Evolutionary conservation across 371 early-diverging fungal genomes (phyloP).

Genomic region (Mortierella sp.): DNA sequence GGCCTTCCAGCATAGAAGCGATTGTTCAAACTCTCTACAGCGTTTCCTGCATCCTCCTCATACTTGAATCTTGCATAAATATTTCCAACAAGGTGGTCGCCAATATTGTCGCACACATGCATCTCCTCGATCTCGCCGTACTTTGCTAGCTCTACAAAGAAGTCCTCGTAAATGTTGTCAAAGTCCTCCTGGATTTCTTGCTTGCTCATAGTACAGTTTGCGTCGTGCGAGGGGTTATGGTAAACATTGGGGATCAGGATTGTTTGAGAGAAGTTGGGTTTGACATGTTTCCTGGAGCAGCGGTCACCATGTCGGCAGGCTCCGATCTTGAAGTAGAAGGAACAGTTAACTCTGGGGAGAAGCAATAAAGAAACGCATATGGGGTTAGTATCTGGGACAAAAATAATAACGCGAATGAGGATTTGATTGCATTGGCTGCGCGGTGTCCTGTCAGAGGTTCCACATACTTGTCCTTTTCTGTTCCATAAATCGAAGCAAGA

Average conservation of each 20-base stretch:
- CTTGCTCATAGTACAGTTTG: constrained; percentile 74
- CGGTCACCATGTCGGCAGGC: constrained; percentile 98
- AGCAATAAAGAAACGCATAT: constrained; percentile 1
- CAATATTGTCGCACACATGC: constrained; percentile 98
- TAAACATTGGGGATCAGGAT: constrained; percentile 96
- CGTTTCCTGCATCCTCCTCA: constrained; percentile 95
- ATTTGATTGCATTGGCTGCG: not conserved
- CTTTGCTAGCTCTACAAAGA: constrained; percentile 95
- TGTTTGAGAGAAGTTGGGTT: constrained; percentile 96
- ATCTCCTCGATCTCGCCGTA: constrained; percentile 97
- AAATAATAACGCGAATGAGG: not conserved
- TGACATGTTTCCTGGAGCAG: constrained; percentile 97
- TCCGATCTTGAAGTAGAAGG: constrained; percentile 99
- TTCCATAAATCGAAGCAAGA: constrained; percentile 94
- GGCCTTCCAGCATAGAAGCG: constrained; percentile 96
- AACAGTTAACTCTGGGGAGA: constrained; percentile 91
- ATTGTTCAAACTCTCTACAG: constrained; percentile 91
- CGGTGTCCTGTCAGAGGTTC: not conserved
- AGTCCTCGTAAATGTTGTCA: constrained; percentile 97
- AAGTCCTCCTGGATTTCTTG: constrained; percentile 92
- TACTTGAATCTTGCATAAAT: constrained; percentile 94
- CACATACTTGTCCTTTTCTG: constrained; percentile 93
- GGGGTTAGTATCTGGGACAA: not conserved
- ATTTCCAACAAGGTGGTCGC: constrained; percentile 97
- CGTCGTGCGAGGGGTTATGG: constrained; percentile 92